These are phyloP conservation scores for Zalaria sp. DNA, from an alignment of 2,329 filamentous ascomycete species.

Conservation along the genomic window DNA sequence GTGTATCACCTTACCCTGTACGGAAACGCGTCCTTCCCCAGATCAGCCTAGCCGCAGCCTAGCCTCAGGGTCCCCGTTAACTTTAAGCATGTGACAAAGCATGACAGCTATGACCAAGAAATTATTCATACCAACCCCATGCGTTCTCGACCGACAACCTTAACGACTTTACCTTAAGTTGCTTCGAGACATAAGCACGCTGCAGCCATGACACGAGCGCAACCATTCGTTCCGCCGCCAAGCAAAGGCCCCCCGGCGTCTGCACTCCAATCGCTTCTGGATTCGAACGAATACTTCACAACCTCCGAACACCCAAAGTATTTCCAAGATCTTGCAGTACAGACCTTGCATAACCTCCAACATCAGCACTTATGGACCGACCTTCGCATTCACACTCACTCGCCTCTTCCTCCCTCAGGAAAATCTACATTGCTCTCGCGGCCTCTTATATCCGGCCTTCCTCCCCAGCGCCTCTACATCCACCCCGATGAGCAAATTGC, in stretches of 20 bases:
- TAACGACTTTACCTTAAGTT: too few relatives aligned
- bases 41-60: too few relatives aligned
- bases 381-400: conserved; percentile 39
- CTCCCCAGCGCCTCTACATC: conserved; percentile 58
- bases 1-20: too few relatives aligned
- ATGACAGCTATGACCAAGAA: too few relatives aligned
- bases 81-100: too few relatives aligned
- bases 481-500: conserved; percentile 74
- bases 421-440: conserved; percentile 32
- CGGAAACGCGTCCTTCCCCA: too few relatives aligned
- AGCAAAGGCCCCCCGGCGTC: conserved; percentile 5
- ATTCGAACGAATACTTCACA: conserved; percentile 2
- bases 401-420: conserved; percentile 15
- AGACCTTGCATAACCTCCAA: conserved; percentile 56
- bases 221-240: not conserved
- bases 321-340: conserved; percentile 37
- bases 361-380: conserved; percentile 64
- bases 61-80: too few relatives aligned
- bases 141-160: too few relatives aligned
- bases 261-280: conserved; percentile 9
- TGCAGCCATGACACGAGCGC: not conserved
- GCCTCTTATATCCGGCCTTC: conserved; percentile 57
- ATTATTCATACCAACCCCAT: too few relatives aligned
- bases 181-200: too few relatives aligned
- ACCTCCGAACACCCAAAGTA: conserved; percentile 9